Evolutionary conservation across 495 filamentous ascomycete genomes (phyloP).

Genomic region (Cairneyella variabilis): DNA sequence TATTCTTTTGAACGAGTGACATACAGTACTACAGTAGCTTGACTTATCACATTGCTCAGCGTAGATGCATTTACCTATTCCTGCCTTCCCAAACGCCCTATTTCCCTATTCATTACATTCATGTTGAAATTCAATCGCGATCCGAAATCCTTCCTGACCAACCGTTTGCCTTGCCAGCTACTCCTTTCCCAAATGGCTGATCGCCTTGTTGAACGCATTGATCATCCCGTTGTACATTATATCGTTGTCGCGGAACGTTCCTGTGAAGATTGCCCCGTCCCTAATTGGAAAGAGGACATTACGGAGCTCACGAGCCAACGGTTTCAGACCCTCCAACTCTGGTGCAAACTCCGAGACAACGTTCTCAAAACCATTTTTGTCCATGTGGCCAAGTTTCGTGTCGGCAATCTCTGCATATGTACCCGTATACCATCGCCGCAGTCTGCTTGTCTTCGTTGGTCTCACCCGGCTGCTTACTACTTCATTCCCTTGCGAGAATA

Average conservation of each 20-base stretch:
- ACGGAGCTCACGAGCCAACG: not conserved
- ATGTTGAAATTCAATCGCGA: not conserved
- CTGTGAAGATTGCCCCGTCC: too few species aligned
- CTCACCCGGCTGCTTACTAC: too few species aligned
- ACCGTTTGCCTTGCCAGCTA: too few species aligned
- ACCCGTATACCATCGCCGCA: slow-evolving; percentile 15
- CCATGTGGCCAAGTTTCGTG: slow-evolving; percentile 8
- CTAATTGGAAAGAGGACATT: slow-evolving; percentile 2
- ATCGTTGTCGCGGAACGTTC: slow-evolving; percentile 5
- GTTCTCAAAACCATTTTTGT: slow-evolving; percentile 14
- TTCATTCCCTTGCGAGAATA: too few species aligned
- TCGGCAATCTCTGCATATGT: slow-evolving; percentile 16
- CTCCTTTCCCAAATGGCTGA: not conserved
- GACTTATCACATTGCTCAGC: too few species aligned
- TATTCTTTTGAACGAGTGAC: not conserved
- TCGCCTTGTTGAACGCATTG: not conserved
- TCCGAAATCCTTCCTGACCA: too few species aligned
- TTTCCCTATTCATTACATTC: too few species aligned
- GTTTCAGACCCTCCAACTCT: slow-evolving; percentile 4
- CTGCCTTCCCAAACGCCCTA: too few species aligned
- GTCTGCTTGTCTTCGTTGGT: slow-evolving; percentile 14
- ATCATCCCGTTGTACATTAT: not conserved
- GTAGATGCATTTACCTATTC: too few species aligned
- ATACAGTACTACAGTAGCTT: not conserved
- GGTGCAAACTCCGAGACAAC: slow-evolving; percentile 11